Conservation (phyloP, 305 asterid genomes). For the Fraxinus platypoda region DNA sequence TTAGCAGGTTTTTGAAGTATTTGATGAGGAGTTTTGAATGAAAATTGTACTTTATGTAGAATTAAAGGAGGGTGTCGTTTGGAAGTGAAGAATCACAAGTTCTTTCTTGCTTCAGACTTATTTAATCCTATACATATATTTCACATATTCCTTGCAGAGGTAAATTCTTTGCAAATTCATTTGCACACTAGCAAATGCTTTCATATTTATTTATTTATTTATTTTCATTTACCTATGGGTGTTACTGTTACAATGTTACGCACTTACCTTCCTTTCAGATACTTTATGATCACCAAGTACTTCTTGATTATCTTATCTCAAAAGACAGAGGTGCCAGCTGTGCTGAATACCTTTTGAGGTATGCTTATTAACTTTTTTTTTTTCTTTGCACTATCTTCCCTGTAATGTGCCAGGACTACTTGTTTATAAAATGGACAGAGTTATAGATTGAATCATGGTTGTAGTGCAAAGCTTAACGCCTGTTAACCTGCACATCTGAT, state of each 20-base stretch:
- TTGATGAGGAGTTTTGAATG: slow-evolving; percentile 15
- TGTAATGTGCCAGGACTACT: not conserved
- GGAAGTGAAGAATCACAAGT: slow-evolving; percentile 30
- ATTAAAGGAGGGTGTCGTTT: slow-evolving; percentile 25
- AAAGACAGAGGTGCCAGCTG: slow-evolving; percentile 78
- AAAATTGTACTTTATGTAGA: slow-evolving; percentile 38
- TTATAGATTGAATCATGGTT: not conserved
- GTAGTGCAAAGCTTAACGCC: not conserved
- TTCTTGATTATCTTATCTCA: slow-evolving; percentile 93
- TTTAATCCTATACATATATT: slow-evolving; percentile 71
- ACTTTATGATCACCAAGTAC: slow-evolving; percentile 92
- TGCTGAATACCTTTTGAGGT: slow-evolving; percentile 92
- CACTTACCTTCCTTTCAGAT: slow-evolving; percentile 44
- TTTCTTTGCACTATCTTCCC: not conserved
- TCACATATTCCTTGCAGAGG: slow-evolving; percentile 85
- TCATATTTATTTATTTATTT: not conserved
- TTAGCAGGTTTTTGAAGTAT: slow-evolving; percentile 13
- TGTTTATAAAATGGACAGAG: not conserved
- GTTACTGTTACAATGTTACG: not conserved
- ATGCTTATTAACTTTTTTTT: slow-evolving; percentile 14
- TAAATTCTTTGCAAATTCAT: slow-evolving; percentile 25
- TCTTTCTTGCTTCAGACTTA: slow-evolving; percentile 50
- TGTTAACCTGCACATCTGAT: slow-evolving; percentile 1
- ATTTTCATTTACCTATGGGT: not conserved
- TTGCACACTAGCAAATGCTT: slow-evolving; percentile 11